Base-by-base conservation (phyloP, 495 filamentous ascomycete genomes). In the Opeltia flavorubescens region DNA sequence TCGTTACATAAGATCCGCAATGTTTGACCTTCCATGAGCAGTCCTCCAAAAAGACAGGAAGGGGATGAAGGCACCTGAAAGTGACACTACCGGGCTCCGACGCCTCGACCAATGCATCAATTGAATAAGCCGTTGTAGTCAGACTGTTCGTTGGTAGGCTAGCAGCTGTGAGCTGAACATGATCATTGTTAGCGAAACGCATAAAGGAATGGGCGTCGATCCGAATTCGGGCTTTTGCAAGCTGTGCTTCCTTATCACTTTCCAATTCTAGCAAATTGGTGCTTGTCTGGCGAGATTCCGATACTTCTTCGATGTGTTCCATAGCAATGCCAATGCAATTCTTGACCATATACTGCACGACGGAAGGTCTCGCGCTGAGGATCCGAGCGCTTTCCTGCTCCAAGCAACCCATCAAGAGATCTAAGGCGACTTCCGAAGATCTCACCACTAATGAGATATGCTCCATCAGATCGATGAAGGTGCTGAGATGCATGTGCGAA, bases 251-350 rank as follows among this genome's bases (percentile, higher is more conserved):
- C 2, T 49, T 42, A 25, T 54, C 18, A 12, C 55, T 21, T 24
- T 50, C 55, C 8, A 70, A 49, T 12, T 57, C 44, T 12, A 69
- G 44, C 6, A 60, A 40, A 29, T 62, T 60, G 20, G 55, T 53
- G 31, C 61, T 55, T 12, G 44, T 50, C 30, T 59, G 57, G 7
- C 49, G 48, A 26, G 60, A 43, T 31, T 66, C 64, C 1, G 54
- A 48, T 6, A 60, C 63, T 43, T 70, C 70, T 28, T 67, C 66
- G n/a, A 68, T 62, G 44, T 72, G 68, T 30, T 75, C 70, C 3
- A 74, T 38, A 7, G 69, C 67, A 28, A 74, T 67, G 2, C 64
- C 69, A 33, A 69, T 63, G 3, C 62, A 27, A 44, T 65, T 66
- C 29, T 49, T 50, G 1, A 64, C 57, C 46, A 67, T 64, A 45